Base-by-base conservation (phyloP, 2,329 filamentous ascomycete genomes). In the Emydomyces testavorans region DNA sequence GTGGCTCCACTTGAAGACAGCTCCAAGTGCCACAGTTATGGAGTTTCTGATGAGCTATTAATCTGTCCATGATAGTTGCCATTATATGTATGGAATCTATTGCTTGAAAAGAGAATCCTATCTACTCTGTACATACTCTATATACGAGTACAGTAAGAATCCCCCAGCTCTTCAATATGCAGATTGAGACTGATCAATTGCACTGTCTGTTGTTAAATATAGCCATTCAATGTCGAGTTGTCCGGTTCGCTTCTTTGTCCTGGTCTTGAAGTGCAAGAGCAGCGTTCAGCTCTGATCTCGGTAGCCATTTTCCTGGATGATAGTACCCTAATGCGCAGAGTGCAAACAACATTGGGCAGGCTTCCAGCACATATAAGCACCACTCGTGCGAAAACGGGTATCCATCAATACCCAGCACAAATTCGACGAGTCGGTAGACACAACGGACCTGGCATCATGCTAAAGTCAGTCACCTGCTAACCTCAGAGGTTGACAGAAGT, bases 351-450 rank as follows among this genome's bases (percentile, higher is more conserved):
- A 54, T 57, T 0, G 73, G 72, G 5, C 73, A 50, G 0, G 69
- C 66, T 50, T 77, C 74, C 11, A 77, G 70, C 2, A 68, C 65
- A 64, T 72, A 77, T 48, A 77, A 71, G 23, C 71, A 69, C 69
- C 74, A 76, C 52, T 77, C 73, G 18, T 72, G 68, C 3, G 57
- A 63, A 54, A 74, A 73, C 1, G 71, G 60, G 53, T 77, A 77
- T 13, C 68, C 65, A 5, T 73, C 59, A n/a, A 70, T 71, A 0
- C 73, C 74, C 29, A 74, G 65, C 0, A 70, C 68, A 50, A 76
- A 76, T 53, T 77, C 73, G 40, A 73, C 65, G 3, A 73, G 67
- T n/a, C 73, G 69, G 51, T 73, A 77, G 23, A 75, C 64, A n/a
- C 70, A 74, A 11, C 73, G 71, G 2, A 74, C 52, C 62, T 75